Evolutionary conservation across 305 asterid genomes (phyloP).

Genomic region (Ilex paraguariensis): DNA sequence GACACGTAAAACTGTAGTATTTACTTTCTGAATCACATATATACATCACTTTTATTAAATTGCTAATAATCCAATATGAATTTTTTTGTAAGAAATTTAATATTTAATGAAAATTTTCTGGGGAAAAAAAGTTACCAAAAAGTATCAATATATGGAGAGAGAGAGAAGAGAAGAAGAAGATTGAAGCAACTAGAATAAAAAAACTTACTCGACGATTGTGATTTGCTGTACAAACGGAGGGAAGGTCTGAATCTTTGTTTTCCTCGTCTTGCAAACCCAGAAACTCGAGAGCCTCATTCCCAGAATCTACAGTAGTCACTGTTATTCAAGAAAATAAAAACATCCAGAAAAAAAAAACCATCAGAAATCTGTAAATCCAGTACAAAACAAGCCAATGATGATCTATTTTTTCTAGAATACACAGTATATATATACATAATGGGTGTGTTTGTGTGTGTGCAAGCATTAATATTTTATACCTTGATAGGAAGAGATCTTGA

Average conservation of each 20-base stretch:
- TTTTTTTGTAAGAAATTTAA: too few species aligned
- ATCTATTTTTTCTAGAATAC: too few species aligned
- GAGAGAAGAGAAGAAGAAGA: background rate
- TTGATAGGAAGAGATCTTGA: constrained; percentile 42
- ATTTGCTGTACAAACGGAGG: background rate
- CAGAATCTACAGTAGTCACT: constrained; percentile 56
- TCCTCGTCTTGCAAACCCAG: constrained; percentile 42
- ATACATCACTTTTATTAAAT: too few species aligned
- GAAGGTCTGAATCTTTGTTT: constrained; percentile 4
- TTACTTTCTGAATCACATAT: too few species aligned
- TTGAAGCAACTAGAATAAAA: background rate
- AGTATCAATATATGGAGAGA: background rate
- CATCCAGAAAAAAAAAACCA: background rate
- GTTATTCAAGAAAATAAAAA: background rate
- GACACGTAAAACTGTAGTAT: too few species aligned
- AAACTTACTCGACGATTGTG: constrained; percentile 13
- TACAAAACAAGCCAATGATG: too few species aligned
- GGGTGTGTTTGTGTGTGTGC: too few species aligned
- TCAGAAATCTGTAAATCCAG: background rate
- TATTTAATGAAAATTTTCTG: too few species aligned
- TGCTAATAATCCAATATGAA: too few species aligned
- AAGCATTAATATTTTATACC: constrained; percentile 17
- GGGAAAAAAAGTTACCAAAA: background rate
- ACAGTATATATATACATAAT: too few species aligned
- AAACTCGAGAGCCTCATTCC: constrained; percentile 43